Evolutionary conservation across 805 yeast species (phyloP).

Genomic region (Zygosaccharomyces kombuchaensis): DNA sequence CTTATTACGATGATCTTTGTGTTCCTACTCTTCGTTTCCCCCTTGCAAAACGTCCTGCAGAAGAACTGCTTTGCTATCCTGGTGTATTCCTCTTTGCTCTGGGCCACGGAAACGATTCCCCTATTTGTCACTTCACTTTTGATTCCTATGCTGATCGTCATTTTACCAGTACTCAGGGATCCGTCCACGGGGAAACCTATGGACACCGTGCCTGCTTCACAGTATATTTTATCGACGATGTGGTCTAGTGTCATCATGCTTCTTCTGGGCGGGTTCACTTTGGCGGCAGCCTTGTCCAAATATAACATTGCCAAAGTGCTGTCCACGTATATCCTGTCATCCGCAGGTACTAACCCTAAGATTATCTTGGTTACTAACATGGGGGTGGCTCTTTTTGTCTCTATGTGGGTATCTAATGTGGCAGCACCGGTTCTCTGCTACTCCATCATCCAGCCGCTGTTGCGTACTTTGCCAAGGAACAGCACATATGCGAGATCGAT

Average conservation of each 20-base stretch:
- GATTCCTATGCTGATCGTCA: conserved; percentile 76
- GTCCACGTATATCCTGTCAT: conserved; percentile 74
- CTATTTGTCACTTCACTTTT: conserved; percentile 82
- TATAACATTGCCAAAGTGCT: conserved; percentile 82
- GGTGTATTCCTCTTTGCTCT: conserved; percentile 72
- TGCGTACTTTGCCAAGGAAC: conserved; percentile 75
- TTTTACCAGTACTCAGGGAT: conserved; percentile 63
- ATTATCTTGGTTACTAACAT: conserved; percentile 72
- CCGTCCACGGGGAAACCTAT: conserved; percentile 44
- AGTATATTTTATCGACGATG: conserved; percentile 79
- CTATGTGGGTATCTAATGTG: conserved; percentile 96
- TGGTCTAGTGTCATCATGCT: conserved; percentile 94
- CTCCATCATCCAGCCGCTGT: conserved; percentile 84
- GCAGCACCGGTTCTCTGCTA: conserved; percentile 95
- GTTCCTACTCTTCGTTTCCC: conserved; percentile 43
- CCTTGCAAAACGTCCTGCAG: conserved; percentile 57
- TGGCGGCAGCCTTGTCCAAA: conserved; percentile 92
- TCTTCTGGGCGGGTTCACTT: conserved; percentile 86
- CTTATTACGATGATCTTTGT: conserved; percentile 48
- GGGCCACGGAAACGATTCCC: conserved; percentile 91
- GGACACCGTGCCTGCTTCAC: conserved; percentile 57
- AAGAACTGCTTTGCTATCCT: conserved; percentile 79
- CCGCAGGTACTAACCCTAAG: conserved; percentile 83
- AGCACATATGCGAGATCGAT: conserved; percentile 78
- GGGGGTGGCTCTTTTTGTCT: conserved; percentile 78